Base-by-base conservation (phyloP, 495 filamentous ascomycete genomes). In the Clohesyomyces aquaticus region DNA sequence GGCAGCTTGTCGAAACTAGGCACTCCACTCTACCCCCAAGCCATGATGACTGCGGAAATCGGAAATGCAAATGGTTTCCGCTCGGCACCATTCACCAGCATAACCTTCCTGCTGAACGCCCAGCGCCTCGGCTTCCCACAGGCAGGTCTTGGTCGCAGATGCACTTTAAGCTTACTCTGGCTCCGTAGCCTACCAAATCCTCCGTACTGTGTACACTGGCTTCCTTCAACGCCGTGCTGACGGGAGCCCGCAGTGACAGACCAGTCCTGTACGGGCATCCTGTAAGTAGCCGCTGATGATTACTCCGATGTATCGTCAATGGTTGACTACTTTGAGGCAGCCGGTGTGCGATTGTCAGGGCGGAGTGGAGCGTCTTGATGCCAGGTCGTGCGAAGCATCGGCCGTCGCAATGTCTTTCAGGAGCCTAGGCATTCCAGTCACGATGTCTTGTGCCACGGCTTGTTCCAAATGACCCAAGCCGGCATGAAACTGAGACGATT, bases 161-260 rank as follows among this genome's bases (percentile, higher is more conserved):
- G 32, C 54, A 35, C 1, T 54, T 68, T 68, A 68, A 68, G 65
- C 60, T 68, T 68, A 68, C 64, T 63, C 65, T 47, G 60, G n/a
- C n/a, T n/a, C n/a, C n/a, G n/a, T n/a, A n/a, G n/a, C n/a, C n/a
- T n/a, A n/a, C n/a, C n/a, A n/a, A n/a, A n/a, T n/a, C n/a, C n/a
- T n/a, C n/a, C n/a, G n/a, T n/a, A n/a, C n/a, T n/a, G n/a, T n/a
- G n/a, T n/a, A n/a, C n/a, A n/a, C n/a, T n/a, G n/a, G n/a, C n/a
- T n/a, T n/a, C n/a, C n/a, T n/a, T n/a, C n/a, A n/a, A n/a, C n/a
- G n/a, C n/a, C n/a, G n/a, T n/a, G n/a, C n/a, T n/a, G n/a, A n/a
- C n/a, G n/a, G n/a, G n/a, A n/a, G n/a, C n/a, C n/a, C n/a, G n/a
- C n/a, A n/a, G n/a, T n/a, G n/a, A n/a, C n/a, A n/a, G n/a, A n/a